Base-by-base conservation (phyloP, 2,329 filamentous ascomycete species). In the Leptographium wingfieldii region DNA sequence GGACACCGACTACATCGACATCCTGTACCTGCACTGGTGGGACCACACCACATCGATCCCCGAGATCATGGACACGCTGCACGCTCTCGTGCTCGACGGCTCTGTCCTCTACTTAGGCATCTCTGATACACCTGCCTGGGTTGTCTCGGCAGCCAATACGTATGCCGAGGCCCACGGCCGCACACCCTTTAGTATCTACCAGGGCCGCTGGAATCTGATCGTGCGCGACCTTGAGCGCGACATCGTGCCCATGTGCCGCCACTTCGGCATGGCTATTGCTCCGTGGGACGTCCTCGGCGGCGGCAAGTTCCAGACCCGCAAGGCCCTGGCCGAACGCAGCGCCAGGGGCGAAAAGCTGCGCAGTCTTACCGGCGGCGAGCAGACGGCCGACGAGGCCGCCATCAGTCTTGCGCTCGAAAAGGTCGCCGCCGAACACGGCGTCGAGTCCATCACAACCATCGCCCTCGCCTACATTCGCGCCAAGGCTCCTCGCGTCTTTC, bases 281-380 rank as follows among this genome's bases (percentile, higher is more conserved):
- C 82, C 84, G 0, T 88, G 82, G 82, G 83, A 81, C 56, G 79
- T 77, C 0, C 70, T 84, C 6, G 81, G 80, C 22, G 76, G 70
- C 71, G 80, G 80, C 49, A 72, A 73, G 59, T 77, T 80, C 69
- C 75, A 79, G 68, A 72, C 73, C 19, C 66, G 67, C 59, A 70
- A 70, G 59, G 66, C 68, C 58, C 35, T 73, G 54, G 69, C 72
- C 60, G 64, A 19, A 9, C 62, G 62, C 52, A 46, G 31, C 6
- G 38, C 48, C n/a, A 43, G 57, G 0, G 75, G 74, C 46, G 77
- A 79, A 67, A 72, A 70, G 59, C 71, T 70, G 63, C 74, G 66
- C 63, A 59, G n/a, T 40, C 56, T 69, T n/a, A 60, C 67, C 2
- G 48, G 22, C 46, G 58, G 54, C 22, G 57, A 63, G 49, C 68